Percentiles rank a stretch among this genome's conserved stretches.
These are phyloP conservation scores for Podaxis mareebaensis DNA, from an alignment of 768 basidiomycete genomes.

Conservation along the genomic window DNA sequence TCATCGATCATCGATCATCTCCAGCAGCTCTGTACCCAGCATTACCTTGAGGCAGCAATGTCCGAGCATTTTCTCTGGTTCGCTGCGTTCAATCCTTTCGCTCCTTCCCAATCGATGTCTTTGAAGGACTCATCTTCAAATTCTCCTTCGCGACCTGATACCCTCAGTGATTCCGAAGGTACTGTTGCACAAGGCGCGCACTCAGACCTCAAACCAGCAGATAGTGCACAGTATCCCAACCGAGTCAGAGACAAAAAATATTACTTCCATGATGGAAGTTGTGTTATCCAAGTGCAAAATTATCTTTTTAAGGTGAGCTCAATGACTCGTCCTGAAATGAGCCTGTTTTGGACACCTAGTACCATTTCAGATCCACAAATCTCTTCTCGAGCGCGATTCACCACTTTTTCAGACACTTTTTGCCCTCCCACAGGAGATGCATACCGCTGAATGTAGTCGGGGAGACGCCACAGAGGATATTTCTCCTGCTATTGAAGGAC, in stretches of 20 bases:
- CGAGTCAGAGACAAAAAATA: background rate
- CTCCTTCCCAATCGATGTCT: too few species aligned
- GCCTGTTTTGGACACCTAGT: background rate
- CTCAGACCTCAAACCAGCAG: too few species aligned
- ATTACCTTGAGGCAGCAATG: too few species aligned
- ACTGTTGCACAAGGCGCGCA: too few species aligned
- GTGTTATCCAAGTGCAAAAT: background rate
- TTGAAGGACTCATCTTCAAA: too few species aligned
- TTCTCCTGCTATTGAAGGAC: background rate
- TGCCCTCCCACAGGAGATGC: background rate
- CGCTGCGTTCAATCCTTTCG: too few species aligned
- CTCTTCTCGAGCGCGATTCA: constrained; percentile 1
- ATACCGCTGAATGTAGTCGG: too few species aligned
- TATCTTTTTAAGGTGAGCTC: background rate
- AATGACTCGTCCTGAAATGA: background rate
- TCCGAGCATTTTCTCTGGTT: too few species aligned
- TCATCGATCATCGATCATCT: too few species aligned
- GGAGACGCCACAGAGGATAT: background rate
- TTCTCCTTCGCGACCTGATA: too few species aligned
- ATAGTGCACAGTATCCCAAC: background rate
- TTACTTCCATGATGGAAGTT: constrained; percentile 12
- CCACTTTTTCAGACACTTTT: constrained; percentile 3
- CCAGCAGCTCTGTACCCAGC: too few species aligned
- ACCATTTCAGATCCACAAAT: background rate
- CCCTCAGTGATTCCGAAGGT: too few species aligned